Evolutionary conservation across 305 asterid species (phyloP), one percentile per base, ranked within the genome.

Genomic region (Fraxinus nigra): DNA sequence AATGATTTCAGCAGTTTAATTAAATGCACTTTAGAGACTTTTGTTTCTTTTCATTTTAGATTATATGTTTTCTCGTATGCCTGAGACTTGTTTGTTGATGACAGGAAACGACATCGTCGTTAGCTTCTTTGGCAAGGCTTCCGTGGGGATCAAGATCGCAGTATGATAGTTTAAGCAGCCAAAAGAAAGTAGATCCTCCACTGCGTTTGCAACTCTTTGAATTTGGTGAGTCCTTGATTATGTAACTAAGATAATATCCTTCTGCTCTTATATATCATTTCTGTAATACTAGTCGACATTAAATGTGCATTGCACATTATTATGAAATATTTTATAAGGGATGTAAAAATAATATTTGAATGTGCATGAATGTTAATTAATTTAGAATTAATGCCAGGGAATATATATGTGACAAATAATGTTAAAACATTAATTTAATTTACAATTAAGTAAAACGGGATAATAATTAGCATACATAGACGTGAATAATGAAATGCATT

Each of bases 81-180:
- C 54, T 69, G 22, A 4, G 24, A 59, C 78, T 20, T 77, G 24
- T 80, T 76, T 63, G 75, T 63, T 61, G 72, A 78, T 80, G 69
- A 72, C 87, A 93, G 98, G 97, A 92, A 87, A 82, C 89, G 30
- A 87, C 97, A 46, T 91, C 98, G 72, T 91, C 93, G 1, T 84
- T 92, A 77, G 89, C 98, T 81, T 86, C 92, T 65, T 46, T 91
- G 76, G 88, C 95, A 86, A 88, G 97, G 89, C 82, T 93, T 78
- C 94, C 95, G 10, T 93, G 98, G 95, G 97, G 97, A 9, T 92
- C 97, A 33, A 89, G 80, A 85, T 87, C 98, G n/a, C 82, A 88
- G 10, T 78, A 82, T 75, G 85, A 84, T 26, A 85, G 81, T 75
- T 80, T 82, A 73, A 80, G 75, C 70, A 75, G 79, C 43, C 84